phyloP scores from a whole-genome alignment of 768 basidiomycete genomes.

The Psilocybe sp. region DNA sequence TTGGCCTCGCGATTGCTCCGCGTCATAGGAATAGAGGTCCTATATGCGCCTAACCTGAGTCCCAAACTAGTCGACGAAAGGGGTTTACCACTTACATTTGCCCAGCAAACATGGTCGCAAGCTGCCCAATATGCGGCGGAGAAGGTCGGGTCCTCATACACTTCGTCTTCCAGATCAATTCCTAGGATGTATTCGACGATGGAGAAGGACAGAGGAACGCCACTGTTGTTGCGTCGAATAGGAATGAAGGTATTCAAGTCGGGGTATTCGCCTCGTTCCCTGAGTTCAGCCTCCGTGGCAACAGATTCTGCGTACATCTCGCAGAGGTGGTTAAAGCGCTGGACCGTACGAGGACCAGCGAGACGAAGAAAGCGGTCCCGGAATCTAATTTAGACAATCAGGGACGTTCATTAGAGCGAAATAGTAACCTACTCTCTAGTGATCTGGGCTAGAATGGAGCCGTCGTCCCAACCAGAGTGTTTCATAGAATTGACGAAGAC shows the following conservation, averaged over 20 bases:
- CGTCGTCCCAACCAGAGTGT: conserved; percentile 50
- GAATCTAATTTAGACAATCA: conserved; percentile 39
- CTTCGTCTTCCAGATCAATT: conserved; percentile 60
- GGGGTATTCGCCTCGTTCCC: conserved; percentile 54
- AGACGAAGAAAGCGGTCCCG: conserved; percentile 42
- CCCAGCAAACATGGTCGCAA: conserved; percentile 66
- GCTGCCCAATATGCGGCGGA: conserved; percentile 54
- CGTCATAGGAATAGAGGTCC: conserved; percentile 74
- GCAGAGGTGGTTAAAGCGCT: conserved; percentile 51
- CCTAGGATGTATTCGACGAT: conserved; percentile 60
- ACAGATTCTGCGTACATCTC: conserved; percentile 58
- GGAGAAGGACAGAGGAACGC: conserved; percentile 59
- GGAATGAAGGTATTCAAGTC: conserved; percentile 49
- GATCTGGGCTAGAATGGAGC: conserved; percentile 54
- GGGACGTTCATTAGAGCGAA: background rate
- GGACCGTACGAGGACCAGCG: conserved; percentile 45
- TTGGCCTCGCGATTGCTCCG: conserved; percentile 69
- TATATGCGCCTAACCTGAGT: conserved; percentile 20
- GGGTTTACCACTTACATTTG: conserved; percentile 48
- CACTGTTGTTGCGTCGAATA: conserved; percentile 69
- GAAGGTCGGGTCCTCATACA: conserved; percentile 56
- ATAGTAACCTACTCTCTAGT: conserved; percentile 52
- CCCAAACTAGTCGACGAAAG: background rate
- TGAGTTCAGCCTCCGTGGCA: conserved; percentile 56
- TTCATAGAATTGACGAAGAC: conserved; percentile 52